Conservation (phyloP, 2,329 filamentous ascomycete genomes). For the Fusarium vanettenii region DNA sequence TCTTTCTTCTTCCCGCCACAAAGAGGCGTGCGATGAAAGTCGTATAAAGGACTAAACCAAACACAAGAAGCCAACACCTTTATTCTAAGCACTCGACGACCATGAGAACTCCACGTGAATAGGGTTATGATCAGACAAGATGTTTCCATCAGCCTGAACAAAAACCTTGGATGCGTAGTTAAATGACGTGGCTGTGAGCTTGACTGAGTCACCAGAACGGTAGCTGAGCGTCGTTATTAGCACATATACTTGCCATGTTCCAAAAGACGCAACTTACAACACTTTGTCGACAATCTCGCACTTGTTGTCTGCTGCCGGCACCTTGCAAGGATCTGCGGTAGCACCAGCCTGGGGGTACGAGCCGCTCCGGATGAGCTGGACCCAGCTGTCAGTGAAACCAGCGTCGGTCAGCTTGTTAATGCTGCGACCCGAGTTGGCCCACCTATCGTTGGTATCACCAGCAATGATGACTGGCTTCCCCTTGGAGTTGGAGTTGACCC, state of each 20-base stretch:
- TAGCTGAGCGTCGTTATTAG: conserved; percentile 49
- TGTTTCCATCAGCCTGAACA: conserved; percentile 64
- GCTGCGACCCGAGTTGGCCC: conserved; percentile 60
- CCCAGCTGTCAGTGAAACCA: conserved; percentile 68
- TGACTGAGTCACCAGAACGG: conserved; percentile 60
- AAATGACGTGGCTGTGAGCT: conserved; percentile 61
- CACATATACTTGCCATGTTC: background rate
- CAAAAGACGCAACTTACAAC: conserved; percentile 49
- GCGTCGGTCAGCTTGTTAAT: conserved; percentile 63
- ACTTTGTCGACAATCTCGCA: conserved; percentile 78
- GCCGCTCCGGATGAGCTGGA: conserved; percentile 63
- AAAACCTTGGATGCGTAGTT: conserved; percentile 68
- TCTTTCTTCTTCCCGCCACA: background rate
- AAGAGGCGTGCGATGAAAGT: background rate
- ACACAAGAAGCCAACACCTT: background rate
- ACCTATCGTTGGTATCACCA: conserved; percentile 75
- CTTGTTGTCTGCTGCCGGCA: conserved; percentile 62
- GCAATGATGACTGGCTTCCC: conserved; percentile 73
- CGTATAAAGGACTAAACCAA: background rate
- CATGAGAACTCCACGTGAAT: conserved; percentile 66
- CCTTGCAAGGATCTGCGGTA: conserved; percentile 60
- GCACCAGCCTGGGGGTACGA: conserved; percentile 57
- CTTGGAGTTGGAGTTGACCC: conserved; percentile 65
- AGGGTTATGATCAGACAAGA: conserved; percentile 74
- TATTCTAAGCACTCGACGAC: background rate